Percentiles rank a stretch among this genome's conserved stretches.
Conservation (phyloP, 164 flowering plant species). For the Vitis riparia region DNA sequence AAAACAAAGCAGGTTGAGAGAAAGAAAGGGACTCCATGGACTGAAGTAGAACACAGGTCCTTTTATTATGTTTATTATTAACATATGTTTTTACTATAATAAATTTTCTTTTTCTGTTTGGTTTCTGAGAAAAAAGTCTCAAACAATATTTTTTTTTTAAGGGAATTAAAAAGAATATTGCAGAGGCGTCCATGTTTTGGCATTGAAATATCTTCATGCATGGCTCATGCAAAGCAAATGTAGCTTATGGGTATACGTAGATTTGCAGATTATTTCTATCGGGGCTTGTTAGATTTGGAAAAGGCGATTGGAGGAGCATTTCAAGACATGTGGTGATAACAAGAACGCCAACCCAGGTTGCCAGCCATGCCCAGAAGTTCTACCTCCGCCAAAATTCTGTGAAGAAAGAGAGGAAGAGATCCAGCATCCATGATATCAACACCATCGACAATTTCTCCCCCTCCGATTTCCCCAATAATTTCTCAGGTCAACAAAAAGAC, state of each 20-base stretch:
- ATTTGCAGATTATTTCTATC: conserved; percentile 49
- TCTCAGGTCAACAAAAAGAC: too few species aligned
- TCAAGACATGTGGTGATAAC: conserved; percentile 68
- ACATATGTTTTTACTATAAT: too few species aligned
- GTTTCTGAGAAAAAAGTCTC: neutral
- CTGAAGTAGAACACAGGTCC: conserved; percentile 79
- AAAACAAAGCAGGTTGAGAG: conserved; percentile 34
- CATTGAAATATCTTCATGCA: neutral
- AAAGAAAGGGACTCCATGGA: conserved; percentile 81
- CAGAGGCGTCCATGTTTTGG: too few species aligned
- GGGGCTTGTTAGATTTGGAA: conserved; percentile 58
- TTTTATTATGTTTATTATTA: neutral
- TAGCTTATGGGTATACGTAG: too few species aligned
- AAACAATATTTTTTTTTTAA: too few species aligned
- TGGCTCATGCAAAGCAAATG: neutral
- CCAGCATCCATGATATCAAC: conserved; percentile 82
- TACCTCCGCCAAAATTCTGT: conserved; percentile 46
- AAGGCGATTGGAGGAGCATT: conserved; percentile 87
- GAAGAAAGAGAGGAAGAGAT: conserved; percentile 68
- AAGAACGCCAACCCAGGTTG: conserved; percentile 74
- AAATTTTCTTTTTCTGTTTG: neutral
- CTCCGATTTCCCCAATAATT: too few species aligned
- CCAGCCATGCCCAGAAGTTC: conserved; percentile 82
- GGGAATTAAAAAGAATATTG: too few species aligned
- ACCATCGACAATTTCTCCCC: conserved; percentile 19